A percentile compares a stretch with the other conserved stretches of the same genome.
phyloP scores from a whole-genome alignment of 768 basidiomycete genomes.

The Megacollybia marginata region DNA sequence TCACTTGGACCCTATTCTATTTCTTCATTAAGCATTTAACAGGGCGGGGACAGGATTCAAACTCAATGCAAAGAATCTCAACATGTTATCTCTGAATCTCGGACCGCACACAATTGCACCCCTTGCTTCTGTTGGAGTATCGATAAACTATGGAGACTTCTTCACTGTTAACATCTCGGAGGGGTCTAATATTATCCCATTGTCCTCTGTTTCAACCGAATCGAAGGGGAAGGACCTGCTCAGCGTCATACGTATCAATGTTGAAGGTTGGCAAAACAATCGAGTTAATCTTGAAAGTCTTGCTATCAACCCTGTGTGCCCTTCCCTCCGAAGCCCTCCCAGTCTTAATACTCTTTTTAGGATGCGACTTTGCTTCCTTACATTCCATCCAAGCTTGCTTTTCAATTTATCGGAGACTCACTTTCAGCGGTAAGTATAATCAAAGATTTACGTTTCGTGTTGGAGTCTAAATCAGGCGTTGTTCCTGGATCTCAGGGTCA shows the following conservation, averaged over 20 bases:
- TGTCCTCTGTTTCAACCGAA: conserved; percentile 10
- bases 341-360: conserved; percentile 17
- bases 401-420: conserved; percentile 56
- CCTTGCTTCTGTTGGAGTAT: conserved; percentile 38
- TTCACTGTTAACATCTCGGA: conserved; percentile 37
- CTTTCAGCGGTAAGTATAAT: conserved; percentile 37
- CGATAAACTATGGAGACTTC: conserved; percentile 39
- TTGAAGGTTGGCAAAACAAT: conserved; percentile 55
- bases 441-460: neutral
- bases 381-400: conserved; percentile 32
- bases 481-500: conserved; percentile 35
- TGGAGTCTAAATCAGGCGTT: neutral
- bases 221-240: conserved; percentile 1
- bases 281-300: conserved; percentile 45
- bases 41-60: conserved; percentile 54
- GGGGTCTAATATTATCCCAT: conserved; percentile 37
- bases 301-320: conserved; percentile 32
- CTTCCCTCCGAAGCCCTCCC: neutral
- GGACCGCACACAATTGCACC: conserved; percentile 44
- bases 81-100: conserved; percentile 34
- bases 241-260: conserved; percentile 38
- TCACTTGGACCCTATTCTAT: neutral
- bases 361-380: conserved; percentile 40
- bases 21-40: neutral
- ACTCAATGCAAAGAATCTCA: conserved; percentile 35